Evolutionary conservation across 2,329 filamentous ascomycete genomes (phyloP).

Genomic region (Pseudocercospora crystallina): DNA sequence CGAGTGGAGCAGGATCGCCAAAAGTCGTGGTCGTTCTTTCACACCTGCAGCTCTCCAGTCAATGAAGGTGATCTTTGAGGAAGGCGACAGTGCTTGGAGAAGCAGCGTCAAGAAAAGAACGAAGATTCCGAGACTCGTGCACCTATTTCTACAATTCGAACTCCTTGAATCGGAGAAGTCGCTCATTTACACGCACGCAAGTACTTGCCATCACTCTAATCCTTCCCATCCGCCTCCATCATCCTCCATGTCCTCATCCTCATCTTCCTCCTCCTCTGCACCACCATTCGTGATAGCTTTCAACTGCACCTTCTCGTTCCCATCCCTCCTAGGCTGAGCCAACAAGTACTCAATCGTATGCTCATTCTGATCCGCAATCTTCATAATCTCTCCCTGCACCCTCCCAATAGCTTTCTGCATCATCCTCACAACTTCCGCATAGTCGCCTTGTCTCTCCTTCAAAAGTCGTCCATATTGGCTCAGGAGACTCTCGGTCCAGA

Average conservation of each 20-base stretch:
- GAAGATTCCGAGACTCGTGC: too few species aligned
- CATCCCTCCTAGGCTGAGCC: conserved; percentile 29
- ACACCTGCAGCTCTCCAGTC: too few species aligned
- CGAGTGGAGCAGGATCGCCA: too few species aligned
- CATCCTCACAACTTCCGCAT: conserved; percentile 80
- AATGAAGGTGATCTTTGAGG: too few species aligned
- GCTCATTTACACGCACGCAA: too few species aligned
- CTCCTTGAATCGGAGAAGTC: too few species aligned
- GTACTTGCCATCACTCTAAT: conserved; percentile 26
- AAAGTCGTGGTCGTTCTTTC: too few species aligned
- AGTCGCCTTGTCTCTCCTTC: conserved; percentile 73
- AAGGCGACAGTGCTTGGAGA: too few species aligned
- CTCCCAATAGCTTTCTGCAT: conserved; percentile 77
- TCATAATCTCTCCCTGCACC: conserved; percentile 79
- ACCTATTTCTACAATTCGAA: too few species aligned
- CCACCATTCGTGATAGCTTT: conserved; percentile 22
- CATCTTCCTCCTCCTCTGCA: conserved; percentile 11
- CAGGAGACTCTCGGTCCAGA: conserved; percentile 83
- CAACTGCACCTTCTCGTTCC: conserved; percentile 9
- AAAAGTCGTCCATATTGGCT: conserved; percentile 83
- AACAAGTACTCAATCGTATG: conserved; percentile 86
- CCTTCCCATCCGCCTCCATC: conserved; percentile 33
- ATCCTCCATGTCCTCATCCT: conserved; percentile 34
- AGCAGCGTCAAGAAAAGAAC: too few species aligned
- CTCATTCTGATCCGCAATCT: conserved; percentile 81